Evolutionary conservation across 2,329 filamentous ascomycete genomes (phyloP).

Genomic region (Zarea fungicola): DNA sequence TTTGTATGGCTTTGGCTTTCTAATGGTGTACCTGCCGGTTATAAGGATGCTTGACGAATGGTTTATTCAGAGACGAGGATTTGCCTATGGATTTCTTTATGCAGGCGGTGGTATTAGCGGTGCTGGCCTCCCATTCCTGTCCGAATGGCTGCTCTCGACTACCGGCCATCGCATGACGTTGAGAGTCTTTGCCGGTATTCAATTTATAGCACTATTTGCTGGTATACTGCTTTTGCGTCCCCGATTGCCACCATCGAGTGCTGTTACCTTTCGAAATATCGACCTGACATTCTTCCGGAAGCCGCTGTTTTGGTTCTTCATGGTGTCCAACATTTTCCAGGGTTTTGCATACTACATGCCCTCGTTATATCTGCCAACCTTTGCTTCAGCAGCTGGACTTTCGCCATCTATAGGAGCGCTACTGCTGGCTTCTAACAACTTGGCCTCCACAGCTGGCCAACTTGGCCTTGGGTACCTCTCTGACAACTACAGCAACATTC

Average conservation of each 20-base stretch:
- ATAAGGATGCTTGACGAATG: constrained; percentile 36
- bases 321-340: constrained; percentile 43
- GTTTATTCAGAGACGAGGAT: constrained; percentile 33
- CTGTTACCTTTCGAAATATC: constrained; percentile 20
- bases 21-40: constrained; percentile 33
- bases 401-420: constrained; percentile 34
- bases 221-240: no score
- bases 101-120: constrained; percentile 26
- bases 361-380: constrained; percentile 45
- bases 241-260: constrained; percentile 34
- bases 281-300: constrained; percentile 36
- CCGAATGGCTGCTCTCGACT: constrained; percentile 30
- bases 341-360: constrained; percentile 51
- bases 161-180: constrained; percentile 34
- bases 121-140: constrained; percentile 31
- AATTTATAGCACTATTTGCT: no score
- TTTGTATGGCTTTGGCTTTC: constrained; percentile 33
- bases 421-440: constrained; percentile 45
- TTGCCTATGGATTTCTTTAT: constrained; percentile 31
- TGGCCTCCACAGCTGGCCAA: constrained; percentile 43
- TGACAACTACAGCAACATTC: constrained; percentile 32
- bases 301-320: constrained; percentile 46
- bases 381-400: constrained; percentile 35
- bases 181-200: constrained; percentile 30
- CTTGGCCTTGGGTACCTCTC: constrained; percentile 45